These are phyloP conservation scores for Cryptococcus sp. DNA, from an alignment of 1,284 basidiomycete genomes.

Conservation along the genomic window DNA sequence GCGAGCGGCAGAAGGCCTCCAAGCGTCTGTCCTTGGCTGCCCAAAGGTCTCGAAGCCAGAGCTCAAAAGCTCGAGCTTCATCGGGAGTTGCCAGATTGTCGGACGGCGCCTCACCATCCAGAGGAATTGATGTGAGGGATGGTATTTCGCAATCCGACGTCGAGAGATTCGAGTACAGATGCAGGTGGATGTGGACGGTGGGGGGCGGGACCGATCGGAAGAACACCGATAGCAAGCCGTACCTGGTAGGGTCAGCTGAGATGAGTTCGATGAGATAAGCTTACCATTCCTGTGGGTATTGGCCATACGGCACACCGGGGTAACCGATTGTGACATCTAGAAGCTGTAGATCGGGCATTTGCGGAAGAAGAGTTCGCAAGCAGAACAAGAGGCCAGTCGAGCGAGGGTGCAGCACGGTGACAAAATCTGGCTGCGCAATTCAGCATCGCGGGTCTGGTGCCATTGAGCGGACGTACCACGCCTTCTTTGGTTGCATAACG, in stretches of 20 bases:
- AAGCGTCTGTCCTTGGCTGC: constrained; percentile 77
- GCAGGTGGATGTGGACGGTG: constrained; percentile 79
- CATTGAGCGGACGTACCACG: constrained; percentile 53
- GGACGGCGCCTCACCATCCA: constrained; percentile 12
- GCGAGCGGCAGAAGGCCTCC: constrained; percentile 59
- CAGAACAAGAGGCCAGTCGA: constrained; percentile 88
- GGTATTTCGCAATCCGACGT: constrained; percentile 27
- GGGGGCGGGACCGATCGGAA: constrained; percentile 80
- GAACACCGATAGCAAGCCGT: constrained; percentile 84
- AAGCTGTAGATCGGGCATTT: constrained; percentile 73
- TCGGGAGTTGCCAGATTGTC: constrained; percentile 58
- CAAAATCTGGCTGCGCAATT: constrained; percentile 67
- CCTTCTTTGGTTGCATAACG: constrained; percentile 60
- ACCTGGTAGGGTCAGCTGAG: constrained; percentile 43
- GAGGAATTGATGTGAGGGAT: constrained; percentile 20
- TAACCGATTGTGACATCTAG: constrained; percentile 89
- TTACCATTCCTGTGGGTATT: constrained; percentile 51
- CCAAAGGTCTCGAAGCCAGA: constrained; percentile 82
- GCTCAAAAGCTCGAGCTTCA: constrained; percentile 74
- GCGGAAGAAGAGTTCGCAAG: constrained; percentile 74
- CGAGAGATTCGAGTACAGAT: constrained; percentile 65
- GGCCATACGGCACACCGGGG: constrained; percentile 65
- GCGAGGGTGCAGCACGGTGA: constrained; percentile 78
- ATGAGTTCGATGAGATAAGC: constrained; percentile 60
- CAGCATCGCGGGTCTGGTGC: not conserved